These are phyloP conservation scores for Prunus campanulata DNA, from an alignment of 306 rosid species.

Conservation along the genomic window DNA sequence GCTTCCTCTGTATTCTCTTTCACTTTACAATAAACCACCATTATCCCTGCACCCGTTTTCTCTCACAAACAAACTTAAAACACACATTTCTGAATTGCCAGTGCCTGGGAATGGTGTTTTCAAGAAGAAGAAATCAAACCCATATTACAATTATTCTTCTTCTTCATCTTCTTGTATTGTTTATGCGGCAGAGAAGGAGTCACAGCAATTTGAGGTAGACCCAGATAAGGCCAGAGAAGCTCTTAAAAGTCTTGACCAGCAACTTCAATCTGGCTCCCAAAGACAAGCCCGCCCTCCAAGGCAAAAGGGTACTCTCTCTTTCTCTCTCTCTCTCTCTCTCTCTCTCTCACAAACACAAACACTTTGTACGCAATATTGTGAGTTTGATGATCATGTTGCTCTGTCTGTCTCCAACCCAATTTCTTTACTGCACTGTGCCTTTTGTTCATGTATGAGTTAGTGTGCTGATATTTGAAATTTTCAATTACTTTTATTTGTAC, in stretches of 20 bases:
- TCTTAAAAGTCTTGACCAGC: constrained; percentile 71
- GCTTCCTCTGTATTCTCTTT: constrained; percentile 33
- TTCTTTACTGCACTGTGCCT: neutral
- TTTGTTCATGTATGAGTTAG: too few relatives aligned
- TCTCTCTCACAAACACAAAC: neutral
- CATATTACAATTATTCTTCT: constrained; percentile 8
- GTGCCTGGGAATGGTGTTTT: constrained; percentile 7
- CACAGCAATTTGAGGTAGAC: constrained; percentile 69
- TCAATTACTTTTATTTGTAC: neutral
- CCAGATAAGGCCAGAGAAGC: constrained; percentile 81
- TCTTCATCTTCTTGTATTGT: constrained; percentile 18
- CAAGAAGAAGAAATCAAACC: constrained; percentile 17
- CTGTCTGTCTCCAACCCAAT: neutral
- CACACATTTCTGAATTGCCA: neutral
- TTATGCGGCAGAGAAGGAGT: constrained; percentile 53
- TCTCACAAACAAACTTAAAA: neutral
- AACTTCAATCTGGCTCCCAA: constrained; percentile 58
- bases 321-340: constrained; percentile 1
- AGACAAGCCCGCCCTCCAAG: constrained; percentile 48
- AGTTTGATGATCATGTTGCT: neutral
- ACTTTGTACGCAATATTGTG: neutral
- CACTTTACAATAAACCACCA: constrained; percentile 32
- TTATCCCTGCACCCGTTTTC: constrained; percentile 9
- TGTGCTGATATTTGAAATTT: neutral
- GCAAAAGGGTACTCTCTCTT: constrained; percentile 39